A percentile compares a stretch with the other conserved stretches of the same genome.
Evolutionary conservation across 768 basidiomycete genomes (phyloP).

Genomic region (Nevesoporus exiguus): DNA sequence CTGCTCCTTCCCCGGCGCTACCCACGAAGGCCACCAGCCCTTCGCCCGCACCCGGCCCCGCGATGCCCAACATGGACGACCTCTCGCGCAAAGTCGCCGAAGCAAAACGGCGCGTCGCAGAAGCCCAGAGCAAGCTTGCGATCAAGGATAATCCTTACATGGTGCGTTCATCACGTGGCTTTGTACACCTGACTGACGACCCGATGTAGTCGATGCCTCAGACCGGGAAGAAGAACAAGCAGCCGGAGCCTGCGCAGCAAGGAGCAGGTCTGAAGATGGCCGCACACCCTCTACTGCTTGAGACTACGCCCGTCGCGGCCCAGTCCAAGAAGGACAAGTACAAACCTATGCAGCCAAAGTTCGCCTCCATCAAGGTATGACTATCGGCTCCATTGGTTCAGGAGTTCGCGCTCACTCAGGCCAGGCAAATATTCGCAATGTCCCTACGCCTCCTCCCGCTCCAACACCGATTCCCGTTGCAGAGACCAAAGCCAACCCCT

Average conservation of each 20-base stretch:
- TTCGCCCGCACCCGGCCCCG: conserved; percentile 40
- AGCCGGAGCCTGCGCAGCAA: conserved; percentile 65
- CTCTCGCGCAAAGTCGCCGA: conserved; percentile 74
- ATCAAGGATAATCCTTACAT: conserved; percentile 87
- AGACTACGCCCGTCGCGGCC: conserved; percentile 48
- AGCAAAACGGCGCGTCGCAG: conserved; percentile 79
- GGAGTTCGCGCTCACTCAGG: not conserved
- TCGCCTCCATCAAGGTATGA: conserved; percentile 85
- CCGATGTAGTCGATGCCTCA: conserved; percentile 48
- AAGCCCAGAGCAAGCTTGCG: conserved; percentile 72
- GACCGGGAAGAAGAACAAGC: conserved; percentile 49
- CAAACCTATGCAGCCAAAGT: conserved; percentile 99
- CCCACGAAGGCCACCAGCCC: conserved; percentile 27
- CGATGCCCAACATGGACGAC: conserved; percentile 52
- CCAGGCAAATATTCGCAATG: conserved; percentile 75
- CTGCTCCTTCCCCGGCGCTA: conserved; percentile 24
- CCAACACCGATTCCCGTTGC: conserved; percentile 36
- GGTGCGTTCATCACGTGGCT: conserved; percentile 40
- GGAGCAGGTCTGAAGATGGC: conserved; percentile 88
- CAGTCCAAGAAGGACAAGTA: conserved; percentile 89
- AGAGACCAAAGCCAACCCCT: conserved; percentile 66
- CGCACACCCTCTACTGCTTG: conserved; percentile 81
- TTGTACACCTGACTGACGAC: not conserved
- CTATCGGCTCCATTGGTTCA: not conserved
- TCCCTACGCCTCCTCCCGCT: conserved; percentile 55